Evolutionary conservation across 1,139 yeast species (phyloP).

Genomic region (Yamadazyma diospyri): DNA sequence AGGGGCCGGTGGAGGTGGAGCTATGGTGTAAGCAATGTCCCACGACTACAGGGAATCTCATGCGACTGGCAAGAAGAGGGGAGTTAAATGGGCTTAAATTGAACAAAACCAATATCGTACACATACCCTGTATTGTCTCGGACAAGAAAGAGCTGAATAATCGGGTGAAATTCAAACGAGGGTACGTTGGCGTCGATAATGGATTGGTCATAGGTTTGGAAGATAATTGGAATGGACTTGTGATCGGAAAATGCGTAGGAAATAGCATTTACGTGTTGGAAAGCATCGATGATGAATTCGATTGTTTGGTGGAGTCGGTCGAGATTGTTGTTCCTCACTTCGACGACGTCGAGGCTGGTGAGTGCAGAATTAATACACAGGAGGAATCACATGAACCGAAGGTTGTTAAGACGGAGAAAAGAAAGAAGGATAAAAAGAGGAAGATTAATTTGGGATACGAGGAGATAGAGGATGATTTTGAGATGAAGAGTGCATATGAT

Average conservation of each 20-base stretch:
- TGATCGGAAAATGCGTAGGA: conserved; percentile 63
- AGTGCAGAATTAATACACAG: neutral
- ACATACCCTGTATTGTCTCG: neutral
- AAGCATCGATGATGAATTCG: conserved; percentile 51
- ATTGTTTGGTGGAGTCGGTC: conserved; percentile 35
- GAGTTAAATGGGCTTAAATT: conserved; percentile 31
- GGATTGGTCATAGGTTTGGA: conserved; percentile 1
- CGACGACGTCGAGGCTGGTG: conserved; percentile 19
- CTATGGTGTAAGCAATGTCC: conserved; percentile 76
- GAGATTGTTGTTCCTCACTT: conserved; percentile 31
- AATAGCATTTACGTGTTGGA: conserved; percentile 54
- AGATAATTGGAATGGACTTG: conserved; percentile 1
- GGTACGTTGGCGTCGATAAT: conserved; percentile 42
- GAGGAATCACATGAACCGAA: conserved; percentile 14
- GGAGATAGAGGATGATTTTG: conserved; percentile 25
- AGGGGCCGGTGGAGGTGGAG: conserved; percentile 59
- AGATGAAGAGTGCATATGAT: conserved; percentile 50
- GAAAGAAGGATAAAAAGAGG: conserved; percentile 20
- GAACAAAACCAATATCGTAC: conserved; percentile 1
- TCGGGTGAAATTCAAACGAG: conserved; percentile 55
- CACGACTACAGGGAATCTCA: conserved; percentile 41
- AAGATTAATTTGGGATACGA: conserved; percentile 2
- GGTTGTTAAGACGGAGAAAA: conserved; percentile 21
- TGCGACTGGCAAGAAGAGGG: conserved; percentile 46
- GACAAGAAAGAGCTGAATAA: conserved; percentile 45